These are phyloP conservation scores for Xylaria multiplex DNA, from an alignment of 2,329 filamentous ascomycete species.

Conservation along the genomic window DNA sequence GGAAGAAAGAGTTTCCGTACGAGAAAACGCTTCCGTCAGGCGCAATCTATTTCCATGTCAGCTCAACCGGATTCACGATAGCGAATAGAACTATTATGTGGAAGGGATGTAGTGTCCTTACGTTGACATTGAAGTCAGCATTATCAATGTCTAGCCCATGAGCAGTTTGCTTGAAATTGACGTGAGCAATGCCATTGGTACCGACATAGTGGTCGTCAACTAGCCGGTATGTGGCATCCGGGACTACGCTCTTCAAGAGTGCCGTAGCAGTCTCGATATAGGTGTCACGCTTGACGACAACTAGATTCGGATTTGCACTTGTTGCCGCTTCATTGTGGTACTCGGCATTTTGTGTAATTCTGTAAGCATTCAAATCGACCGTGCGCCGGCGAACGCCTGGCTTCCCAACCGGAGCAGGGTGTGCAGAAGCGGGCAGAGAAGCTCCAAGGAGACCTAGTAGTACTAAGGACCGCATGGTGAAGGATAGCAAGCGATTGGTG, in stretches of 20 bases:
- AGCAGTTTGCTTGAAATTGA: slow-evolving; percentile 68
- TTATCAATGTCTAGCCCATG: slow-evolving; percentile 70
- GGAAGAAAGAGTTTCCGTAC: slow-evolving; percentile 61
- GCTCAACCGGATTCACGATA: slow-evolving; percentile 11
- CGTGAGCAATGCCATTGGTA: slow-evolving; percentile 65
- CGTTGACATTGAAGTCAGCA: slow-evolving; percentile 69
- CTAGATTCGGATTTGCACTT: slow-evolving; percentile 40
- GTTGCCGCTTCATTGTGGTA: slow-evolving; percentile 48
- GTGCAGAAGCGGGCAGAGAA: slow-evolving; percentile 45
- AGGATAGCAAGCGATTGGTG: slow-evolving; percentile 31
- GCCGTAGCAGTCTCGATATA: slow-evolving; percentile 58
- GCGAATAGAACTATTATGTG: neutral
- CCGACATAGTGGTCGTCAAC: slow-evolving; percentile 64
- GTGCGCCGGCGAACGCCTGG: slow-evolving; percentile 47
- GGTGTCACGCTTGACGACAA: slow-evolving; percentile 47
- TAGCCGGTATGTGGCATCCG: slow-evolving; percentile 59
- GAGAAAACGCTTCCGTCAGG: slow-evolving; percentile 66
- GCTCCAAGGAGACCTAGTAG: slow-evolving; percentile 50
- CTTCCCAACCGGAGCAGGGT: slow-evolving; percentile 43
- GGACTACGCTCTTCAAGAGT: slow-evolving; percentile 53
- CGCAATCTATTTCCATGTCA: slow-evolving; percentile 53
- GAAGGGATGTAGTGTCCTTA: slow-evolving; percentile 49
- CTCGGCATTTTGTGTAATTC: slow-evolving; percentile 45
- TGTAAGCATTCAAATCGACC: slow-evolving; percentile 50
- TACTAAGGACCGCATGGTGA: slow-evolving; percentile 48